These are phyloP conservation scores for Sanghuangporus baumii DNA, from an alignment of 1,284 basidiomycete species.

Conservation along the genomic window DNA sequence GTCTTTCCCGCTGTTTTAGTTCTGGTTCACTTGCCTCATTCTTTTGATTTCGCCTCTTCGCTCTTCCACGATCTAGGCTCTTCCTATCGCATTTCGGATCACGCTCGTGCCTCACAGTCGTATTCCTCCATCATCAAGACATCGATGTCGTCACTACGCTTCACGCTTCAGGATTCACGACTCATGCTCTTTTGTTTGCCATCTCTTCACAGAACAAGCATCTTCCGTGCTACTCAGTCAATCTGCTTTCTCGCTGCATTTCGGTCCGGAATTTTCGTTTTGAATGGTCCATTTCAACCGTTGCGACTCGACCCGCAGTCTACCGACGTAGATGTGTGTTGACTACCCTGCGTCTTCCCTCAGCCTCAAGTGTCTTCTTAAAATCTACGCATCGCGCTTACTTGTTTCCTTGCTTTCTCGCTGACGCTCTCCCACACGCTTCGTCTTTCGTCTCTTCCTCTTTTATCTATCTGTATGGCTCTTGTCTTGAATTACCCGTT, in stretches of 20 bases:
- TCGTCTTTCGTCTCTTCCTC: neutral
- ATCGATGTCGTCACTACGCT: too few relatives aligned
- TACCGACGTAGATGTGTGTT: neutral
- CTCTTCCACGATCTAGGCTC: neutral
- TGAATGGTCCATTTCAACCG: neutral
- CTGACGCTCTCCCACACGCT: neutral
- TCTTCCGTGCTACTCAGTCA: slow-evolving; percentile 13
- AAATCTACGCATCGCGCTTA: neutral
- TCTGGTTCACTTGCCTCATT: neutral
- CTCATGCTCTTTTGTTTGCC: slow-evolving; percentile 22
- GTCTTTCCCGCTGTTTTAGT: neutral
- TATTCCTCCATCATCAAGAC: neutral
- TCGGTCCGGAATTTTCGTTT: neutral
- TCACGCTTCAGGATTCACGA: slow-evolving; percentile 11
- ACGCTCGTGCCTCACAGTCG: neutral
- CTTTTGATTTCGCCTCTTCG: neutral
- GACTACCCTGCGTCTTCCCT: neutral
- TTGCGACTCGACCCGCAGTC: neutral
- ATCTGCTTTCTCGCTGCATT: neutral
- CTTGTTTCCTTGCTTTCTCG: neutral
- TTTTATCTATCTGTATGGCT: neutral
- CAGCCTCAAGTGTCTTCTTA: neutral
- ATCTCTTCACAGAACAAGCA: neutral
- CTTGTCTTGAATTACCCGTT: slow-evolving; percentile 14
- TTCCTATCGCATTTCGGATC: neutral